phyloP scores from a whole-genome alignment of 2,329 filamentous ascomycete species.

The Nannizziopsis barbatae region DNA sequence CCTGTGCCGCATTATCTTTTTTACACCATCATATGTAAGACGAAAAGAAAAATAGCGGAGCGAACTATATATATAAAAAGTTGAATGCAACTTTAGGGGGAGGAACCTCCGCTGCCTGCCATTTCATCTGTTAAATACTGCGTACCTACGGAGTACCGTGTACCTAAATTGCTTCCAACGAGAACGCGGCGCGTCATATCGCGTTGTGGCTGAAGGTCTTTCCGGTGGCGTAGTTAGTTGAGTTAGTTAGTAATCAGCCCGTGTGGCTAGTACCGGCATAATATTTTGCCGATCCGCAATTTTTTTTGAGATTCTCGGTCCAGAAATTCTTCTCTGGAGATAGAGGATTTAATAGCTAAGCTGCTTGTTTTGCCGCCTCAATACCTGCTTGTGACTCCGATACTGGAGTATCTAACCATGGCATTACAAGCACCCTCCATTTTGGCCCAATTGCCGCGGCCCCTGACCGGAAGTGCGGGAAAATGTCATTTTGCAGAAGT shows the following conservation, averaged over 20 bases:
- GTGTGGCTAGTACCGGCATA: conserved; percentile 11
- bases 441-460: conserved; percentile 37
- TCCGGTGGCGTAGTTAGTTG: neutral
- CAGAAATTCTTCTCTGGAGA: neutral
- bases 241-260: no score
- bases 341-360: neutral
- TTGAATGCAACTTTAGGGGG: no score
- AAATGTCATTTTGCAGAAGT: conserved; percentile 38
- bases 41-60: neutral
- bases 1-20: neutral
- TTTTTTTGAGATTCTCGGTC: conserved; percentile 3
- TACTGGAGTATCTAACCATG: conserved; percentile 23
- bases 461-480: conserved; percentile 31
- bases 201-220: neutral
- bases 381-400: neutral
- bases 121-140: neutral
- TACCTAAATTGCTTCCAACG: no score
- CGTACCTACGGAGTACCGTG: neutral
- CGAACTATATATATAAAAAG: neutral
- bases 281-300: conserved; percentile 5
- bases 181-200: conserved; percentile 3
- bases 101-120: neutral
- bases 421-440: conserved; percentile 36
- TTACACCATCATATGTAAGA: conserved; percentile 1
- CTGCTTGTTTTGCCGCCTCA: neutral